Base-by-base conservation (phyloP, 2,329 filamentous ascomycete species). In the Tolypocladium cylindrosporum region DNA sequence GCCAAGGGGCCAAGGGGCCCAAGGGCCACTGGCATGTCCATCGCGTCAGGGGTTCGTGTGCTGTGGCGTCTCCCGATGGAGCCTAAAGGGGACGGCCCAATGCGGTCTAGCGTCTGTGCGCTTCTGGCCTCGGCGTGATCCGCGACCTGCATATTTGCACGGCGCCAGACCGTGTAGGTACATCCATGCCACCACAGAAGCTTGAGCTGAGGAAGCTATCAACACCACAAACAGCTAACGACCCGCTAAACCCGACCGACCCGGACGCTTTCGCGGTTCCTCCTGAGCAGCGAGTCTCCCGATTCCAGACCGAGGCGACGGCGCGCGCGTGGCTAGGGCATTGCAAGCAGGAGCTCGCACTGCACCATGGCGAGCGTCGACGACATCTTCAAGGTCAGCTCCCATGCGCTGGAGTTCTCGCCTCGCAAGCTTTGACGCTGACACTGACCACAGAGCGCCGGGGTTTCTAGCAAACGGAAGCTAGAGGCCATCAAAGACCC, bases 401-500 rank as follows among this genome's bases (percentile, higher is more conserved):
- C 21, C 19, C 41, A 14, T 10, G 27, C 27, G 27, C 27, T 31
- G 27, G 27, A 31, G 4, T 16, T 36, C 27, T 36, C 9, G 19
- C 19, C 16, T 19, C 9, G 8, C 9, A 14, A 16, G 13, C 7
- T 36, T 4, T 42, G 11, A 39, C 31, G 1, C 50, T 55, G 19
- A 54, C 36, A 16, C 2, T 19, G 31, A 4, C 40, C 7, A 37
- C 63, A 74, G 74, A 74, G 71, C 60, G 71, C 77, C 24, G 77
- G 79, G 59, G 68, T 75, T 37, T 69, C 77, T 57, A 80, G 77
- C 74, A 88, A 88, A 69, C 80, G 85, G 65, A 88, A 86, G 71
- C 73, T 85, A 57, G 84, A 87, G 60, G 76, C 81, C 21, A 71
- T 84, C 60, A 77, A 77, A 66, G 83, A 88, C 69, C 83, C 84